Percentiles rank a stretch among this genome's conserved stretches.
phyloP scores from a whole-genome alignment of 139 green algal genomes.

The Tetradesmus lagerheimii region DNA sequence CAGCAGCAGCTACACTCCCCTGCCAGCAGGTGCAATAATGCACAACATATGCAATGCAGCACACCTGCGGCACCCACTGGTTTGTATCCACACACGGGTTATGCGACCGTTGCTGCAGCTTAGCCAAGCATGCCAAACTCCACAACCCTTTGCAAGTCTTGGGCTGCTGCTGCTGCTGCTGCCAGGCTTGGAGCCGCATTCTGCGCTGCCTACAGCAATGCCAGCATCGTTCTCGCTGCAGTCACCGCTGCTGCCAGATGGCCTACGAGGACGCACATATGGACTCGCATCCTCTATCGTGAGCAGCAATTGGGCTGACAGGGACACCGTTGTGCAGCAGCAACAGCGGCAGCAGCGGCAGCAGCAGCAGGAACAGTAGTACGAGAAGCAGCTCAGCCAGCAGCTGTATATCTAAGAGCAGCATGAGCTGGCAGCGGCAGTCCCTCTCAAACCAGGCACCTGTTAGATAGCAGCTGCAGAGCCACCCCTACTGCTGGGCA shows the following conservation, averaged over 20 bases:
- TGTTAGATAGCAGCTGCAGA: background rate
- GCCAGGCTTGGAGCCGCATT: conserved; percentile 65
- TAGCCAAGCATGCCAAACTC: too few relatives aligned
- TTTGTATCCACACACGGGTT: background rate
- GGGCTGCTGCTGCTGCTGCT: background rate
- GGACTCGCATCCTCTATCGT: conserved; percentile 51
- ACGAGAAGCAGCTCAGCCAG: background rate
- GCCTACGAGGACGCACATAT: conserved; percentile 27
- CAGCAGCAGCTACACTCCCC: background rate
- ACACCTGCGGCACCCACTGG: background rate
- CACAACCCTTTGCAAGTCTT: background rate
- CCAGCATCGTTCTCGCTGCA: conserved; percentile 51
- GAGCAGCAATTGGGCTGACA: background rate
- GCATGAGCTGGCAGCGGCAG: background rate
- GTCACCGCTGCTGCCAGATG: conserved; percentile 39
- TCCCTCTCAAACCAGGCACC: background rate
- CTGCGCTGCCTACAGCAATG: conserved; percentile 57
- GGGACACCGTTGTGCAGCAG: background rate
- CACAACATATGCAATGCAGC: background rate
- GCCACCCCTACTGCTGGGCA: too few relatives aligned
- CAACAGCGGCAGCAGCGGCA: background rate
- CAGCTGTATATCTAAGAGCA: background rate
- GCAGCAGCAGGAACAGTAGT: background rate
- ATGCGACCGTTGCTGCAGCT: background rate
- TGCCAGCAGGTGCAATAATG: background rate